phyloP scores from a whole-genome alignment of 192 early-diverging fungal genomes.

The Spizellomyces punctatus region DNA sequence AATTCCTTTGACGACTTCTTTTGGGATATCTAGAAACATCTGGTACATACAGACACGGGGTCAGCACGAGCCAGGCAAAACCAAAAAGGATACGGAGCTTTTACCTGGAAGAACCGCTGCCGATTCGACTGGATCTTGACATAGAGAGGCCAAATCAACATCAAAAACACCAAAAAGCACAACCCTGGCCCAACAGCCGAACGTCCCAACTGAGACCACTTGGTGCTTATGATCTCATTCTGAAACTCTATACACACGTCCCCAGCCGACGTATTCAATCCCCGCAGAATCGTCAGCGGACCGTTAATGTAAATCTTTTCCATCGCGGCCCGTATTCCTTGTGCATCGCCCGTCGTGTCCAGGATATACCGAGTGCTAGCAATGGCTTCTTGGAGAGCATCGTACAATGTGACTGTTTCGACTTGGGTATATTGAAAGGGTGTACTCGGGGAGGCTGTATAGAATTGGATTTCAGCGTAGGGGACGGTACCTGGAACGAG shows the following conservation, averaged over 20 bases:
- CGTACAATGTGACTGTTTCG: not conserved
- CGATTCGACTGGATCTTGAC: slow-evolving; percentile 2
- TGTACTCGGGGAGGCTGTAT: not conserved
- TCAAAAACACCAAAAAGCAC: slow-evolving; percentile 24
- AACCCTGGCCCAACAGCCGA: slow-evolving; percentile 30
- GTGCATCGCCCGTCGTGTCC: not conserved
- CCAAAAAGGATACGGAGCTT: not conserved
- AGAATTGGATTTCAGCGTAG: slow-evolving; percentile 11
- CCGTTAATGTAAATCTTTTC: slow-evolving; percentile 29
- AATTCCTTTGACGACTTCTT: slow-evolving; percentile 48
- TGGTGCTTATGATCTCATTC: not conserved
- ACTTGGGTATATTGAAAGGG: not conserved
- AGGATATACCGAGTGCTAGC: not conserved
- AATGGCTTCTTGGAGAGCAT: slow-evolving; percentile 1
- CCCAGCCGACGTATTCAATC: slow-evolving; percentile 31
- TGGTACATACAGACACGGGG: not conserved
- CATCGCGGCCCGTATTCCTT: slow-evolving; percentile 4
- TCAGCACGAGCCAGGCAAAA: not conserved
- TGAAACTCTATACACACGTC: not conserved
- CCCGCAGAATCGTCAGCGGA: slow-evolving; percentile 15
- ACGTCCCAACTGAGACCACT: not conserved
- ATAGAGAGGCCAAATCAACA: slow-evolving; percentile 39
- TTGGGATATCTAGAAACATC: slow-evolving; percentile 47
- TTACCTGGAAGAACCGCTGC: not conserved
- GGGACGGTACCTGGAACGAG: slow-evolving; percentile 5